A percentile compares a stretch with the other conserved stretches of the same genome.
Evolutionary conservation across 169 alveolate species (phyloP).

Genomic region (Eimeria praecox): DNA sequence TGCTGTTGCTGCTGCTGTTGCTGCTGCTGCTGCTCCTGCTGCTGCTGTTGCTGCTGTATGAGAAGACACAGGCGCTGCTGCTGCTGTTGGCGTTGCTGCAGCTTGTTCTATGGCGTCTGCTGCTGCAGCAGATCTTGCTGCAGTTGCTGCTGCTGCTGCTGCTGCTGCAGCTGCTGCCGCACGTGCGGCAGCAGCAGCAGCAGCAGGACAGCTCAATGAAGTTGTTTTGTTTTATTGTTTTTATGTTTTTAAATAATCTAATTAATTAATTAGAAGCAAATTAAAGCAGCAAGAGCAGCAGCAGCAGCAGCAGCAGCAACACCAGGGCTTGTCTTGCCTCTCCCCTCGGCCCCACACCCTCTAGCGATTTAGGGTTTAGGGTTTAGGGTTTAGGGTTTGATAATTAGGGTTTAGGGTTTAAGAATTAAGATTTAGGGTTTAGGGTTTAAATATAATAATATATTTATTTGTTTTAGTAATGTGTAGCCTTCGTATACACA

Average conservation of each 20-base stretch:
- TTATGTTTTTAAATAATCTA: too few species aligned
- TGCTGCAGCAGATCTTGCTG: slow-evolving; percentile 20
- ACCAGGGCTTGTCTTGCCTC: not conserved
- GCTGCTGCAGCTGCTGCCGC: not conserved
- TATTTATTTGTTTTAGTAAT: too few species aligned
- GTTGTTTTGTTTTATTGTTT: not conserved
- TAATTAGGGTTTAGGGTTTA: slow-evolving; percentile 24
- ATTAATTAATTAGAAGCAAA: not conserved
- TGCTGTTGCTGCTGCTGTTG: slow-evolving; percentile 14
- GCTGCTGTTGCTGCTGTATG: not conserved
- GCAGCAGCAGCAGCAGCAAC: not conserved
- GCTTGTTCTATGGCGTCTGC: not conserved
- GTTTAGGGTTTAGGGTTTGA: slow-evolving; percentile 27
- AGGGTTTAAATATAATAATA: too few species aligned
- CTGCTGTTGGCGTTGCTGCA: not conserved
- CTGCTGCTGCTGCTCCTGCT: slow-evolving; percentile 18
- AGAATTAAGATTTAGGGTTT: too few species aligned
- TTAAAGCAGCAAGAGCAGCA: not conserved
- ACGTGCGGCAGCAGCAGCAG: not conserved
- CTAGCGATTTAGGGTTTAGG: not conserved
- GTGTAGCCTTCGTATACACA: too few species aligned
- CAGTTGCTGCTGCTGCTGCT: not conserved
- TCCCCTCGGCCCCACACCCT: not conserved
- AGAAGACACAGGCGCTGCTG: not conserved
- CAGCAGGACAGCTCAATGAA: not conserved